Percentiles rank a stretch among this genome's conserved stretches.
Conservation (phyloP, 768 basidiomycete genomes). For the Hemileccinum impolitum region DNA sequence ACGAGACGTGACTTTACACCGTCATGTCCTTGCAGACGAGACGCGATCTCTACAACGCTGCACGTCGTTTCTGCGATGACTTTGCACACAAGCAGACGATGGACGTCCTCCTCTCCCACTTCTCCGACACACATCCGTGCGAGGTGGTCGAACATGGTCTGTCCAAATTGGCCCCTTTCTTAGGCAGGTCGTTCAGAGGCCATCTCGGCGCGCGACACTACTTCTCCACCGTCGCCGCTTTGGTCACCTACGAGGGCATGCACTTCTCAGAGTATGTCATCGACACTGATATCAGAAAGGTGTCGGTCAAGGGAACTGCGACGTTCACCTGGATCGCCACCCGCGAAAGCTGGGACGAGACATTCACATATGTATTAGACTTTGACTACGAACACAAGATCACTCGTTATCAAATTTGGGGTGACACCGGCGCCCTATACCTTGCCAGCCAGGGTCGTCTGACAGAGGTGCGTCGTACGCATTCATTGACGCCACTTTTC, state of each 20-base stretch:
- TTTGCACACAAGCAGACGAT: conserved; percentile 45
- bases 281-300: conserved; percentile 47
- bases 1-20: no score
- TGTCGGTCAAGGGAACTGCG: conserved; percentile 52
- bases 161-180: conserved; percentile 53
- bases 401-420: conserved; percentile 64
- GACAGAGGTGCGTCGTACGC: conserved; percentile 5
- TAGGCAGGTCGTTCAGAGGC: conserved; percentile 50
- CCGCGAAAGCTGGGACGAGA: conserved; percentile 56
- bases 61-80: conserved; percentile 48
- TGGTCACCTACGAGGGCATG: conserved; percentile 51
- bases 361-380: conserved; percentile 56
- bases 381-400: conserved; percentile 57
- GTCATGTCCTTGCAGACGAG: conserved; percentile 10
- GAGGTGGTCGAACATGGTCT: conserved; percentile 56
- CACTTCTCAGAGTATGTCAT: conserved; percentile 53
- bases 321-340: conserved; percentile 56
- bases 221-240: conserved; percentile 44
- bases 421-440: conserved; percentile 63
- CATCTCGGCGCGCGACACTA: conserved; percentile 43
- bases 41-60: conserved; percentile 39
- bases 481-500: neutral
- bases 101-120: conserved; percentile 45
- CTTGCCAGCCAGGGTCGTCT: conserved; percentile 53
- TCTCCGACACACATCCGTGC: conserved; percentile 41